phyloP scores from a whole-genome alignment of 176 grass and related monocot species.

The Aegilops sharonensis region DNA sequence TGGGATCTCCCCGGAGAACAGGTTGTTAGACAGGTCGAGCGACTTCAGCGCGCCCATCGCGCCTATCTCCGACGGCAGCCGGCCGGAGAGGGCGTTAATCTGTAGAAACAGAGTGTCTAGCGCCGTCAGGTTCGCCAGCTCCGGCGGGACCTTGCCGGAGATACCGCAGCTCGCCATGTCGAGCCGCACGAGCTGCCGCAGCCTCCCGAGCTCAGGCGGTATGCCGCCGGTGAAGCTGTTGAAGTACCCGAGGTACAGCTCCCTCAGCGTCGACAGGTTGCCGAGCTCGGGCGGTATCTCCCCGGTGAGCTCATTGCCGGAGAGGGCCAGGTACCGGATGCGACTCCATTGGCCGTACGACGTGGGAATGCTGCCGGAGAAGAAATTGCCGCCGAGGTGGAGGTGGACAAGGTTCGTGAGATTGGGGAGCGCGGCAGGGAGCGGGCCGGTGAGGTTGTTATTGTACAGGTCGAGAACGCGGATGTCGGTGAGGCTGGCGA shows the following conservation, averaged over 20 bases:
- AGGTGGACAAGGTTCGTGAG: conserved; percentile 66
- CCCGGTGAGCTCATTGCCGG: conserved; percentile 86
- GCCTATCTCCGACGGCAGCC: conserved; percentile 62
- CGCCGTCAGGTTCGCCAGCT: conserved; percentile 53
- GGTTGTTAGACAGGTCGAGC: conserved; percentile 90
- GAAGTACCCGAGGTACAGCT: conserved; percentile 89
- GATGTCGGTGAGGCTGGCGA: conserved; percentile 40
- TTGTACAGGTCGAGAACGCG: conserved; percentile 89
- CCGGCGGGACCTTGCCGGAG: conserved; percentile 59
- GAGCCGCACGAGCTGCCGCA: conserved; percentile 59
- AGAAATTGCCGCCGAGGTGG: conserved; percentile 93
- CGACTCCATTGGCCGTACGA: conserved; percentile 66
- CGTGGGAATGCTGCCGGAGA: conserved; percentile 66
- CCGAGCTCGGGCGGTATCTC: conserved; percentile 66
- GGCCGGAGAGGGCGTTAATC: conserved; percentile 58
- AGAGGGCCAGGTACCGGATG: conserved; percentile 76
- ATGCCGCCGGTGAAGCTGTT: conserved; percentile 79
- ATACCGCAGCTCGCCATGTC: conserved; percentile 87
- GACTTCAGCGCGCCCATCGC: conserved; percentile 68
- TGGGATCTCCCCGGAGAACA: conserved; percentile 71
- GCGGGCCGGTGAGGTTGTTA: conserved; percentile 81
- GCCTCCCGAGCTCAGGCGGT: conserved; percentile 63
- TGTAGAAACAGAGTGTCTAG: conserved; percentile 96
- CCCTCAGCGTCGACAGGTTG: conserved; percentile 56
- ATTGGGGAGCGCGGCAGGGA: conserved; percentile 50